phyloP scores from a whole-genome alignment of 257 asterid species.

The Forsythia viridissima region DNA sequence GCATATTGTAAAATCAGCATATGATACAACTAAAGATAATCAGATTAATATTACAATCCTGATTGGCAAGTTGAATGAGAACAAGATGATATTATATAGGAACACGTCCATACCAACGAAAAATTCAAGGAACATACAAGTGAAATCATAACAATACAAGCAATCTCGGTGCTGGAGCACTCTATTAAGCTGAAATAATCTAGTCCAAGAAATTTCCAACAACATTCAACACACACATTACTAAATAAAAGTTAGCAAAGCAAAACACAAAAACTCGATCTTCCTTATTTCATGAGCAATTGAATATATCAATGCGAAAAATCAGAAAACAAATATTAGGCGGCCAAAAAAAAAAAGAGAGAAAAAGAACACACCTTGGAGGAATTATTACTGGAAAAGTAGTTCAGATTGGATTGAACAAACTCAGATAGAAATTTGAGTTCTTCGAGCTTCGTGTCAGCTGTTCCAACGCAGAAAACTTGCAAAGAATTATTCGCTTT shows the following conservation, averaged over 20 bases:
- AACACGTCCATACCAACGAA: background rate
- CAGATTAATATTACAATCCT: background rate
- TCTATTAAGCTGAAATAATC: background rate
- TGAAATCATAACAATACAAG: constrained; percentile 1
- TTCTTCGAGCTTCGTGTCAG: constrained; percentile 83
- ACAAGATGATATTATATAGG: background rate
- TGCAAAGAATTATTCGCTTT: constrained; percentile 19
- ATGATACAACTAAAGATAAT: background rate
- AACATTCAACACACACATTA: background rate
- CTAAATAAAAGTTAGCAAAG: background rate
- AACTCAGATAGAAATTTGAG: constrained; percentile 62
- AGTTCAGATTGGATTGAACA: constrained; percentile 52
- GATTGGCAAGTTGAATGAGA: background rate
- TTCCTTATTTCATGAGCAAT: background rate
- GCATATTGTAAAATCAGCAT: background rate
- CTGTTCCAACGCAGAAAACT: constrained; percentile 80
- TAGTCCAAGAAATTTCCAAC: background rate
- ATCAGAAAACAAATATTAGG: background rate
- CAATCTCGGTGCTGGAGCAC: background rate
- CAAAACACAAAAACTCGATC: background rate
- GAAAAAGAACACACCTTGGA: constrained; percentile 43
- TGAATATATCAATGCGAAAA: background rate
- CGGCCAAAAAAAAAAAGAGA: background rate
- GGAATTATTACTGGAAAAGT: constrained; percentile 46
- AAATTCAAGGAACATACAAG: background rate